These are phyloP conservation scores for Epichloe sibirici DNA, from an alignment of 2,329 filamentous ascomycete species.

Conservation along the genomic window DNA sequence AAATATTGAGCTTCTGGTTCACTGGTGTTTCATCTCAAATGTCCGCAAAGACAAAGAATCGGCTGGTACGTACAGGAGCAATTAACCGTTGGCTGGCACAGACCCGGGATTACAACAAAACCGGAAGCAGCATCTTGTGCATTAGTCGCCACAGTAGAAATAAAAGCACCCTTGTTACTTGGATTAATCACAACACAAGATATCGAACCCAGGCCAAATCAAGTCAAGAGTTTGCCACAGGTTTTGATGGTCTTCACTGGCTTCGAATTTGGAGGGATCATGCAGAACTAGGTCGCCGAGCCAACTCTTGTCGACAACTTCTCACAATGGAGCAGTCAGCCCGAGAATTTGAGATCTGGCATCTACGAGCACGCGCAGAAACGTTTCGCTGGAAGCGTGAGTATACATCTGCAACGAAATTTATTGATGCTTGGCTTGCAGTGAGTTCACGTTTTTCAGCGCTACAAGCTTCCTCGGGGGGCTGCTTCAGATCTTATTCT, in stretches of 20 bases:
- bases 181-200: background rate
- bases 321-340: conserved; percentile 11
- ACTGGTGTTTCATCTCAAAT: background rate
- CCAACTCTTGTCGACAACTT: conserved; percentile 12
- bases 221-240: conserved; percentile 7
- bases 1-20: background rate
- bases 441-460: background rate
- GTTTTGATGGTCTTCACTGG: conserved; percentile 12
- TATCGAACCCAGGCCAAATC: conserved; percentile 1
- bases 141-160: background rate
- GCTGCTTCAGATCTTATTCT: background rate
- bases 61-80: background rate
- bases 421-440: conserved; percentile 19
- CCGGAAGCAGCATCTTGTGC: background rate
- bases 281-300: conserved; percentile 15
- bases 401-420: conserved; percentile 16
- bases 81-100: background rate
- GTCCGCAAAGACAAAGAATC: background rate
- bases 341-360: conserved; percentile 19
- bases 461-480: background rate
- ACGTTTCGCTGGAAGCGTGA: conserved; percentile 22
- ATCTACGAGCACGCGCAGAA: conserved; percentile 20
- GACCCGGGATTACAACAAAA: background rate
- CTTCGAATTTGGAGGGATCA: conserved; percentile 21
- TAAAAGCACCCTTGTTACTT: background rate